These are phyloP conservation scores for Trichoderma simmonsii DNA, from an alignment of 2,329 filamentous ascomycete species.

Conservation along the genomic window DNA sequence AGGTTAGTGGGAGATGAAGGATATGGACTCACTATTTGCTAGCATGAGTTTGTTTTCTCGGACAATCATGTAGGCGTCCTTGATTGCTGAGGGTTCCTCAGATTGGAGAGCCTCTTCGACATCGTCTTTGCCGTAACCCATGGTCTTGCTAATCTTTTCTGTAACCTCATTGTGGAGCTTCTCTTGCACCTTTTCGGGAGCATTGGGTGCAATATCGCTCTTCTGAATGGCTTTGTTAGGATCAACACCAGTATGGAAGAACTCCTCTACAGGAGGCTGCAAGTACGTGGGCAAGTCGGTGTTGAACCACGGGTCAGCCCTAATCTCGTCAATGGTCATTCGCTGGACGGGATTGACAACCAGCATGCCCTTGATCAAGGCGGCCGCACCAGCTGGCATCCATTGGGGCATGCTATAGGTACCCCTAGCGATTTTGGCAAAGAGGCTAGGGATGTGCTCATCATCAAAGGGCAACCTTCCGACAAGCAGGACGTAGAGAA, in stretches of 20 bases:
- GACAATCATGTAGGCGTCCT: slow-evolving; percentile 97
- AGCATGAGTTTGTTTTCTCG: slow-evolving; percentile 98
- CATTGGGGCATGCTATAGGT: slow-evolving; percentile 91
- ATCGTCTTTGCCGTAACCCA: slow-evolving; percentile 94
- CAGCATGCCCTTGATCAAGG: slow-evolving; percentile 87
- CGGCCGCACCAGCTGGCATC: slow-evolving; percentile 78
- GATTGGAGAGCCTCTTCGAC: slow-evolving; percentile 91
- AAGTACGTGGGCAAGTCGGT: slow-evolving; percentile 85
- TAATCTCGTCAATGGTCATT: slow-evolving; percentile 90
- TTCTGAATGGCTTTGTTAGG: slow-evolving; percentile 87
- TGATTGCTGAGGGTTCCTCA: slow-evolving; percentile 94
- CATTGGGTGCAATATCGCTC: slow-evolving; percentile 74
- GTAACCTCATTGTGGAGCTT: slow-evolving; percentile 90
- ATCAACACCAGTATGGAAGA: slow-evolving; percentile 90
- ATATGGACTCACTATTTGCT: slow-evolving; percentile 70
- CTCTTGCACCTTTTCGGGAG: slow-evolving; percentile 75
- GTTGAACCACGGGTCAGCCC: slow-evolving; percentile 90
- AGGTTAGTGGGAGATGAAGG: slow-evolving; percentile 10
- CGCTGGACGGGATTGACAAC: slow-evolving; percentile 93
- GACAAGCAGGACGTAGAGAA: slow-evolving; percentile 78
- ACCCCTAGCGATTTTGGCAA: slow-evolving; percentile 95
- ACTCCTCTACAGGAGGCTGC: slow-evolving; percentile 83
- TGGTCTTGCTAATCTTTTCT: slow-evolving; percentile 93
- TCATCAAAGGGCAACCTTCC: slow-evolving; percentile 93
- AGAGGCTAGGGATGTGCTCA: slow-evolving; percentile 94